A percentile compares a stretch with the other conserved stretches of the same genome.
Conservation (phyloP, 768 basidiomycete species). For the Dioszegia aurantiaca region DNA sequence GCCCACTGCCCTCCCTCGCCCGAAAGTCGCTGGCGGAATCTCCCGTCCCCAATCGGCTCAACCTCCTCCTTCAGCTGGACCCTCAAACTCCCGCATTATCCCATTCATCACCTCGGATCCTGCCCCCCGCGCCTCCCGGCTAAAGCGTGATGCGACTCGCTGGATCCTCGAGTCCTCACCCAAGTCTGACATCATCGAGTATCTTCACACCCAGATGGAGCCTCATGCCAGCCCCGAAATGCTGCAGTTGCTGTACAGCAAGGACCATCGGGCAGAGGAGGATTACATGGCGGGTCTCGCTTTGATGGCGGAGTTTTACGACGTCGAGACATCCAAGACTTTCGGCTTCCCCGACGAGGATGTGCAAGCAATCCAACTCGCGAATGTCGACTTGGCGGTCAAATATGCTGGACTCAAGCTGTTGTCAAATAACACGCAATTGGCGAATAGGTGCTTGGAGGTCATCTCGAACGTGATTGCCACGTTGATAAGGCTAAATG, state of each 20-base stretch:
- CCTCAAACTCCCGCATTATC: constrained; percentile 24
- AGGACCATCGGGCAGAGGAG: constrained; percentile 91
- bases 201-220: constrained; percentile 89
- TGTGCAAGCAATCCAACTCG: constrained; percentile 66
- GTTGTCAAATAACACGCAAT: constrained; percentile 85
- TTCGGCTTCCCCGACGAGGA: constrained; percentile 56
- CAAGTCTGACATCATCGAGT: constrained; percentile 80
- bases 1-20: constrained; percentile 29
- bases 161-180: constrained; percentile 86
- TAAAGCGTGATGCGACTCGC: constrained; percentile 67
- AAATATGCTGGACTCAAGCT: constrained; percentile 90
- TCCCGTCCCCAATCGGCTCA: constrained; percentile 53
- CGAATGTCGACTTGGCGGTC: constrained; percentile 84
- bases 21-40: constrained; percentile 52
- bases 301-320: constrained; percentile 71
- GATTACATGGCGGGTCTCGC: constrained; percentile 79
- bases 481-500: constrained; percentile 67
- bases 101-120: constrained; percentile 60
- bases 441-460: constrained; percentile 83
- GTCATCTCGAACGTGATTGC: constrained; percentile 73
- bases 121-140: constrained; percentile 64
- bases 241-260: constrained; percentile 77
- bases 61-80: constrained; percentile 2
- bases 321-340: constrained; percentile 59
- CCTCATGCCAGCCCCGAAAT: constrained; percentile 73